Percentiles rank a stretch among this genome's conserved stretches.
These are phyloP conservation scores for Strombidium stylifer DNA, from an alignment of 73 alveolate genomes.

Conservation along the genomic window DNA sequence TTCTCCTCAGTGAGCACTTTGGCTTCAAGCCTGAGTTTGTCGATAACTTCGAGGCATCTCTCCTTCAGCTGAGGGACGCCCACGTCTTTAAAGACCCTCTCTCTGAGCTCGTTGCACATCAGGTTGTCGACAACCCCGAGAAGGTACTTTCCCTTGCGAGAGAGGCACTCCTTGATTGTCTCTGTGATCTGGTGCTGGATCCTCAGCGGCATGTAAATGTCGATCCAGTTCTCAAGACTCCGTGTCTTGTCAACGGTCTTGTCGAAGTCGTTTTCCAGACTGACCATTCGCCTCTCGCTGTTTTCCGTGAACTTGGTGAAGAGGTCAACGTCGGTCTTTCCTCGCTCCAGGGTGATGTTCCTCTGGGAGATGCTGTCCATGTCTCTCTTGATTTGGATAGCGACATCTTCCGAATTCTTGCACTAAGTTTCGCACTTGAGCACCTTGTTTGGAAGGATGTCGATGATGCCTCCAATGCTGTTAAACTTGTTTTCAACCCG, in stretches of 20 bases:
- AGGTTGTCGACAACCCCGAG: background rate
- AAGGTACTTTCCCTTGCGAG: conserved; percentile 13
- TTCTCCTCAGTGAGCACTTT: too few relatives aligned
- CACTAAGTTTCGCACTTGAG: background rate
- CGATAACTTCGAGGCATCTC: conserved; percentile 5
- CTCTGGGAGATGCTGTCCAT: background rate
- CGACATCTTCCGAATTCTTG: background rate
- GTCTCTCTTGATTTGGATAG: background rate
- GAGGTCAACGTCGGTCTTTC: background rate
- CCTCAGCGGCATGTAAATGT: conserved; percentile 16
- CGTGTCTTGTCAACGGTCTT: background rate
- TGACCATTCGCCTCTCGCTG: background rate
- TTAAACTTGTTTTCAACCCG: background rate
- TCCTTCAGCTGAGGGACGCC: conserved; percentile 24
- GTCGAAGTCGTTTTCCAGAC: background rate
- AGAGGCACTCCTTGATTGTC: conserved; percentile 24
- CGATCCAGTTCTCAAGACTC: conserved; percentile 27
- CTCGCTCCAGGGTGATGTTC: background rate
- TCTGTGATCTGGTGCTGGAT: conserved; percentile 16
- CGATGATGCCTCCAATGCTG: background rate
- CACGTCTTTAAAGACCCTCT: conserved; percentile 1
- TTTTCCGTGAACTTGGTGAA: background rate
- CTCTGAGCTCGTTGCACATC: conserved; percentile 2
- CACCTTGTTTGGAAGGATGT: too few relatives aligned
- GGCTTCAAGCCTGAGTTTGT: background rate